Base-by-base conservation (phyloP, 345 rosid genomes). In the Stellera chamaejasme region DNA sequence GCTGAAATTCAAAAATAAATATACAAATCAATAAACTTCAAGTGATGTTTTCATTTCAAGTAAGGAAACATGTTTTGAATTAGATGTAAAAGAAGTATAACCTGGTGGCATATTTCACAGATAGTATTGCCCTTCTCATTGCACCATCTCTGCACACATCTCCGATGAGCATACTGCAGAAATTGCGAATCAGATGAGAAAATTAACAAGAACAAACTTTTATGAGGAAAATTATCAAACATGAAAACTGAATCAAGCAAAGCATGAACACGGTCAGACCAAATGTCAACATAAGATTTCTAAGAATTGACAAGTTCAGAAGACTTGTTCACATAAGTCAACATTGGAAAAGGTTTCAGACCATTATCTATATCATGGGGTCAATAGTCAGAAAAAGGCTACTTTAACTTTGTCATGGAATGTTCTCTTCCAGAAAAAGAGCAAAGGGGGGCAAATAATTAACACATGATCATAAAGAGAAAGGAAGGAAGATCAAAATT, bases 21-120 rank as follows among this genome's bases (percentile, higher is more conserved):
- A 32, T 48, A 13, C 49, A 16, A 28, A 47, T 65, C 58, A 32
- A 32, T 32, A 8, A 32, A 32, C 39, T 32, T 8, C 8, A 32
- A 32, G 23, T 19, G 23, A 19, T 19, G 23, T 19, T 19, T 19
- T 19, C 23, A 19, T 19, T 32, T 32, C 39, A 32, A 32, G 0
- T 1, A 32, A 4, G 39, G 7, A 32, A 32, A 32, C 39, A 32
- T 32, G 39, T 32, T 8, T 32, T 32, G 23, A 19, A 19, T 25
- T 25, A 14, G 27, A 54, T 39, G 23, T 39, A 36, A 25, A 53
- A 9, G 7, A 62, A 59, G 4, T 43, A 54, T 39, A 12, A 84
- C 97, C 85, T 90, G 87, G 64, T 83, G 94, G 72, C 97, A 91
- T 67, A 87, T 91, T 75, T 91, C 96, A 66, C 98, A 91, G 45